Evolutionary conservation across 2,329 filamentous ascomycete genomes (phyloP).

Genomic region (Fusarium staphyleae): DNA sequence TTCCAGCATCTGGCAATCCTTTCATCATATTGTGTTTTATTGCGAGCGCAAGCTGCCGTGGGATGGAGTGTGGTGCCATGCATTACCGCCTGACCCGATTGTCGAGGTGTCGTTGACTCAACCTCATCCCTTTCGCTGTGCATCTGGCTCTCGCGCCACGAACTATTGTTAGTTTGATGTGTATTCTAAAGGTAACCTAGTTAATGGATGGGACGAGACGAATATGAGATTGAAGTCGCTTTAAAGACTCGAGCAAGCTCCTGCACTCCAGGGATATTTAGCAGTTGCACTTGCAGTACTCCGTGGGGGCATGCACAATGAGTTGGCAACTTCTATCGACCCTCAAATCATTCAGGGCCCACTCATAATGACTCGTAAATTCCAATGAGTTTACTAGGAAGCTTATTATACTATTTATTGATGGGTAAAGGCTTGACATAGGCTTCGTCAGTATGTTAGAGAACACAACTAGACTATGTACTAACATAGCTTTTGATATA

Average conservation of each 20-base stretch:
- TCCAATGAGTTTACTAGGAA: too few species aligned
- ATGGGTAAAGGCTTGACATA: too few species aligned
- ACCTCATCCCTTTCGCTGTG: constrained; percentile 20
- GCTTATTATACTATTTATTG: too few species aligned
- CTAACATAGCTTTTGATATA: too few species aligned
- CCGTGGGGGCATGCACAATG: constrained; percentile 40
- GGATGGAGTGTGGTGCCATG: constrained; percentile 29
- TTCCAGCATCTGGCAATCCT: constrained; percentile 32
- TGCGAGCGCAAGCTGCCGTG: constrained; percentile 10
- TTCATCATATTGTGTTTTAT: constrained; percentile 12
- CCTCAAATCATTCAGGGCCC: too few species aligned
- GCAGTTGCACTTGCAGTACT: constrained; percentile 11
- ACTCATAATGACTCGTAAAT: too few species aligned
- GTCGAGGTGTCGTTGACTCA: constrained; percentile 31
- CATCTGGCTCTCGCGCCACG: too few species aligned
- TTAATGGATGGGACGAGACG: background rate
- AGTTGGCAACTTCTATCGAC: constrained; percentile 40
- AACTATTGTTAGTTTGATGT: background rate
- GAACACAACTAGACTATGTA: too few species aligned
- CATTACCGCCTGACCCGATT: constrained; percentile 41
- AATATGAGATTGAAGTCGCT: background rate
- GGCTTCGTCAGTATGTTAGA: too few species aligned
- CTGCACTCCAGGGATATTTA: constrained; percentile 27
- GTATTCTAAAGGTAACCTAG: constrained; percentile 1
- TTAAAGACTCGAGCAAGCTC: constrained; percentile 5